phyloP scores from a whole-genome alignment of 192 early-diverging fungal genomes.

The Backusella tuberculispora region DNA sequence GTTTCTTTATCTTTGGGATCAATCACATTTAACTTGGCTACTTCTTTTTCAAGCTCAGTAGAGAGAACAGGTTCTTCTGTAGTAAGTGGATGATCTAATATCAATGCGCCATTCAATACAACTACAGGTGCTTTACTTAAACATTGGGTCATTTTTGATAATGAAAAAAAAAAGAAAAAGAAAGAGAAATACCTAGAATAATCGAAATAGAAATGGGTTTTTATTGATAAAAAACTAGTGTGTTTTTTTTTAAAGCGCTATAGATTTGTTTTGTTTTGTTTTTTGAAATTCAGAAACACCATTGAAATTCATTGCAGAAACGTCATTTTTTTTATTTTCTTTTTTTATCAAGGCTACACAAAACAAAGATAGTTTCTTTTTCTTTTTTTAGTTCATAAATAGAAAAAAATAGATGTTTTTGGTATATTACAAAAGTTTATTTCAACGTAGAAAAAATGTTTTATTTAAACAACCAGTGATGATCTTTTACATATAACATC shows the following conservation, averaged over 20 bases:
- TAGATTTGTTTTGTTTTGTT: too few species aligned
- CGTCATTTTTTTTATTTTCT: not conserved
- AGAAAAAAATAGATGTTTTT: not conserved
- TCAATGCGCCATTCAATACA: not conserved
- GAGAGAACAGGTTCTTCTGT: conserved; percentile 24
- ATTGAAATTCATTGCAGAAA: not conserved
- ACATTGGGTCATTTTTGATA: not conserved
- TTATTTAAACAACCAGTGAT: too few species aligned
- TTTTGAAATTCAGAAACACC: not conserved
- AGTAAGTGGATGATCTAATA: conserved; percentile 22
- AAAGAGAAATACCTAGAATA: not conserved
- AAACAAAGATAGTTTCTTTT: not conserved
- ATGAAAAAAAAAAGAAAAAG: not conserved
- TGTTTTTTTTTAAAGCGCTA: not conserved
- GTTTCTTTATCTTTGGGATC: not conserved
- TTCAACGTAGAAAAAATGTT: too few species aligned
- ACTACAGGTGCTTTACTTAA: not conserved
- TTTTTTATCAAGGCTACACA: not conserved
- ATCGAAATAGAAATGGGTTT: not conserved
- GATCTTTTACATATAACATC: too few species aligned
- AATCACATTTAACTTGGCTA: conserved; percentile 3
- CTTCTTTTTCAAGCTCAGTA: not conserved
- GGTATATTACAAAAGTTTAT: too few species aligned
- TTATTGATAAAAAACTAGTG: conserved; percentile 1
- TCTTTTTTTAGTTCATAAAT: not conserved